Conservation (phyloP, 768 basidiomycete genomes). For the Austroboletus festivus region DNA sequence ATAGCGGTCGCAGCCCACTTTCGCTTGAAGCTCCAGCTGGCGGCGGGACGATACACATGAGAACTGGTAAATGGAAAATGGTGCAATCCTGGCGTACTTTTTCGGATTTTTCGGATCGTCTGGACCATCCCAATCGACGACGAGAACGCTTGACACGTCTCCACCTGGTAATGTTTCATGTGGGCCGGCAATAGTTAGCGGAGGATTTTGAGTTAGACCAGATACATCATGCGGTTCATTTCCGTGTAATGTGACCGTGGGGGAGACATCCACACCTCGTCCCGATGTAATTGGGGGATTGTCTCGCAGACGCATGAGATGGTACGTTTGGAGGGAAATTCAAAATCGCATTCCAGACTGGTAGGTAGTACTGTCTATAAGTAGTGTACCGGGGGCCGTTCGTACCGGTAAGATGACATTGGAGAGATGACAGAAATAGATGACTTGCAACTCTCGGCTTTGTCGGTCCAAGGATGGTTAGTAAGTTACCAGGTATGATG, state of each 20-base stretch:
- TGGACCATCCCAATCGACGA: constrained; percentile 66
- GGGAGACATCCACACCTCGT: constrained; percentile 2
- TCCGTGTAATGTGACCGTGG: constrained; percentile 10
- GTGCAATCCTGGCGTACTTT: constrained; percentile 42
- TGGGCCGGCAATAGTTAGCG: neutral
- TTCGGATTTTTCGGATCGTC: constrained; percentile 57
- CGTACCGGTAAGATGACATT: constrained; percentile 3
- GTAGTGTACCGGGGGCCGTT: too few species aligned
- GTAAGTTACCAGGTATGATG: too few species aligned
- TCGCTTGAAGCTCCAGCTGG: constrained; percentile 53
- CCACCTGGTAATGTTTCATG: neutral
- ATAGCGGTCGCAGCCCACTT: constrained; percentile 69
- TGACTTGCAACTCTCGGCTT: too few species aligned
- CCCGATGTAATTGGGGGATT: neutral
- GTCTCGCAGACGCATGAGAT: neutral
- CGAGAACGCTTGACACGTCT: constrained; percentile 4
- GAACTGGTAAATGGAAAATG: neutral
- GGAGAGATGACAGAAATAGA: neutral
- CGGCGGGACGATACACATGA: neutral
- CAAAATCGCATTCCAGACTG: neutral
- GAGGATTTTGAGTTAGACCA: neutral
- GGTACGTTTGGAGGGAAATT: neutral
- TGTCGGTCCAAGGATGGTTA: too few species aligned
- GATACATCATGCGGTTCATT: neutral
- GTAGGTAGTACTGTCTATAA: constrained; percentile 1